These are phyloP conservation scores for Pyrus pyrifolia DNA, from an alignment of 306 rosid species.

Conservation along the genomic window DNA sequence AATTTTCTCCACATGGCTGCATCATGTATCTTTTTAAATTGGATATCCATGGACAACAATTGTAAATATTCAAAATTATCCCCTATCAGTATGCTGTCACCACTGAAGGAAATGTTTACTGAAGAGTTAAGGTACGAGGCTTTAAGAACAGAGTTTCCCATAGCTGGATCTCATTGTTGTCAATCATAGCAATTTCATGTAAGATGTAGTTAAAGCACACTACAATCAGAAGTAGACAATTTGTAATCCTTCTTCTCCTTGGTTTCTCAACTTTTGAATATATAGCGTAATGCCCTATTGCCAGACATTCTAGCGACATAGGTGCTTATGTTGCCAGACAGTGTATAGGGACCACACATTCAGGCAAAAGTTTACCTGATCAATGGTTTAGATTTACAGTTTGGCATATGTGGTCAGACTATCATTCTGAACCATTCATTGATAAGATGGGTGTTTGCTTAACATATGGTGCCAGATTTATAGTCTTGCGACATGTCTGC, in stretches of 20 bases:
- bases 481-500: neutral
- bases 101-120: neutral
- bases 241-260: neutral
- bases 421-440: neutral
- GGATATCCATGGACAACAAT: neutral
- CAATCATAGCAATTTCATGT: slow-evolving; percentile 8
- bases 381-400: neutral
- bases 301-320: neutral
- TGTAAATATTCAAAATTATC: slow-evolving; percentile 1
- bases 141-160: slow-evolving; percentile 1
- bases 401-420: neutral
- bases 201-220: neutral
- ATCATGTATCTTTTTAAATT: slow-evolving; percentile 1
- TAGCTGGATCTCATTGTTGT: neutral
- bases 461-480: neutral
- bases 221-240: neutral
- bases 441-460: neutral
- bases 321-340: neutral
- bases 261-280: neutral
- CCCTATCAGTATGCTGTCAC: neutral
- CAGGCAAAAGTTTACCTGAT: neutral
- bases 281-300: neutral
- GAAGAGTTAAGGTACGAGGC: slow-evolving; percentile 3
- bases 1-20: slow-evolving; percentile 5
- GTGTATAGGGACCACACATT: neutral